phyloP scores from a whole-genome alignment of 2,329 filamentous ascomycete species.

The Cryphonectria japonica region DNA sequence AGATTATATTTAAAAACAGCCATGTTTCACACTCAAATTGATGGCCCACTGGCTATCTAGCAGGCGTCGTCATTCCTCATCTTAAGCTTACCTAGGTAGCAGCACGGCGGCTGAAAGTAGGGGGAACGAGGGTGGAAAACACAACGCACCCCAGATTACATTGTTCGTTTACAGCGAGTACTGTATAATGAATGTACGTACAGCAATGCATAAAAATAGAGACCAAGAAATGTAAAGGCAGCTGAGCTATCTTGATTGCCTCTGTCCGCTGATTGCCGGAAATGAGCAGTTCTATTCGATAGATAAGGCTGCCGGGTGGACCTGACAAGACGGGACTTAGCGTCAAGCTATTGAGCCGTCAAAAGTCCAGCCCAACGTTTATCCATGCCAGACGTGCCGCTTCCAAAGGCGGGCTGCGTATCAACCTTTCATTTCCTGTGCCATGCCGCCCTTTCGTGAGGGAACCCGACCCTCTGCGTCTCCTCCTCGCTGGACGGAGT shows the following conservation, averaged over 20 bases:
- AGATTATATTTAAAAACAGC: neutral
- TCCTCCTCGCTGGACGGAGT: too few relatives aligned
- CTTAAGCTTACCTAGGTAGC: too few relatives aligned
- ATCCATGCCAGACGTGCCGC: neutral
- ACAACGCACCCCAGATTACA: too few relatives aligned
- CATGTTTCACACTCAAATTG: neutral
- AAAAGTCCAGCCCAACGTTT: neutral
- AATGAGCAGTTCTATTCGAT: neutral
- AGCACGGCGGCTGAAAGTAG: neutral
- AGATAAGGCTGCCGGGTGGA: conserved; percentile 6
- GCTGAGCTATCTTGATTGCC: neutral
- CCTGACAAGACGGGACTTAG: neutral
- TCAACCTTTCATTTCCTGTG: conserved; percentile 1
- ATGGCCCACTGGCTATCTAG: neutral
- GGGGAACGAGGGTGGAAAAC: too few relatives aligned
- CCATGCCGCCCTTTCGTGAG: neutral
- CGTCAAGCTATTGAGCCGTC: conserved; percentile 4
- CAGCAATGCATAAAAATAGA: too few relatives aligned
- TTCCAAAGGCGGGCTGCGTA: neutral
- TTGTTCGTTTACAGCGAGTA: too few relatives aligned
- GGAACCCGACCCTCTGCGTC: too few relatives aligned
- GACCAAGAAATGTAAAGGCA: neutral
- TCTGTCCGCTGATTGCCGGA: neutral
- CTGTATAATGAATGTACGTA: too few relatives aligned
- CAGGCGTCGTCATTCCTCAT: neutral